phyloP scores from a whole-genome alignment of 176 grass and related monocot genomes.

The Eragrostis nindensis region DNA sequence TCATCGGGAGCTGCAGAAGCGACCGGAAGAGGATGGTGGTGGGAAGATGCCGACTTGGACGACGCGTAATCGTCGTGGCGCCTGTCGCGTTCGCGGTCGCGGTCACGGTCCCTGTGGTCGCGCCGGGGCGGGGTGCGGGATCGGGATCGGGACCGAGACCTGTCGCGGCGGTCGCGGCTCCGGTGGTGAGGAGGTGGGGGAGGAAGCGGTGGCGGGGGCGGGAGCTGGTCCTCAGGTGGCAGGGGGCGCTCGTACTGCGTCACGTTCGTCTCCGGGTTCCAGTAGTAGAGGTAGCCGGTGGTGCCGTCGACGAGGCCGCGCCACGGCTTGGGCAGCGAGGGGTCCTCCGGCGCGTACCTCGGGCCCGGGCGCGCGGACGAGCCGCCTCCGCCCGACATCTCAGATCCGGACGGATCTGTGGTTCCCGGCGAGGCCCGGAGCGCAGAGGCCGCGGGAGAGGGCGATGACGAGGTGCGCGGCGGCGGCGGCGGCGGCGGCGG shows the following conservation, averaged over 20 bases:
- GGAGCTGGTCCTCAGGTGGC: conserved; percentile 54
- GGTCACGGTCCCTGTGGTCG: conserved; percentile 55
- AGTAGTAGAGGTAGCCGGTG: conserved; percentile 98
- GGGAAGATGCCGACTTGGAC: conserved; percentile 35
- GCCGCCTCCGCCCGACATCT: conserved; percentile 33
- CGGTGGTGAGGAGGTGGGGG: conserved; percentile 47
- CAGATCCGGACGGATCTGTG: conserved; percentile 45
- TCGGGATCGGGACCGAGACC: conserved; percentile 44
- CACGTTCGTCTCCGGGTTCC: conserved; percentile 93
- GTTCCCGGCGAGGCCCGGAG: background rate
- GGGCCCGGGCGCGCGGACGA: conserved; percentile 55
- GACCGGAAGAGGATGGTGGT: conserved; percentile 36
- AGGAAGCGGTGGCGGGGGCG: conserved; percentile 62
- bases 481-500: conserved; percentile 1
- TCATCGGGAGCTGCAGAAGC: conserved; percentile 35
- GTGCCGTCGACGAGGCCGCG: conserved; percentile 84
- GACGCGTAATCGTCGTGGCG: conserved; percentile 56
- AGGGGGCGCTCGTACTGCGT: conserved; percentile 91
- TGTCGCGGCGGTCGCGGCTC: conserved; percentile 45
- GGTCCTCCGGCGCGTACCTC: conserved; percentile 93
- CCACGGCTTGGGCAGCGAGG: conserved; percentile 93
- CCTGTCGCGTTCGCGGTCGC: conserved; percentile 52
- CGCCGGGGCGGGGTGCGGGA: conserved; percentile 49
- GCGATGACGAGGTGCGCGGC: background rate
- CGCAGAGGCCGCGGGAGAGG: background rate